Base-by-base conservation (phyloP, 495 filamentous ascomycete species). In the Aspergillus conjunctus region DNA sequence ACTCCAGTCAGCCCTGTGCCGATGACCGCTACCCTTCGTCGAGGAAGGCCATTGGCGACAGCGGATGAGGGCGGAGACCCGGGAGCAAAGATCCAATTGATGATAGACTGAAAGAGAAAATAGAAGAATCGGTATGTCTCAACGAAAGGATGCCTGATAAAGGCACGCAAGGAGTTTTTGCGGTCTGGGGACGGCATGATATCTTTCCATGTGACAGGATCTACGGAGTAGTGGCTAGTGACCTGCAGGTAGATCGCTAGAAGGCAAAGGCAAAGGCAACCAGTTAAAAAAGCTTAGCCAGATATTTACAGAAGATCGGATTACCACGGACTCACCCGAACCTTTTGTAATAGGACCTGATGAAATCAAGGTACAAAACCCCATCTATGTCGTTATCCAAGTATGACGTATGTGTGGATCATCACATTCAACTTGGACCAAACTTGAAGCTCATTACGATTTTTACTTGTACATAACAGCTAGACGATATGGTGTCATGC, bases 1-100 rank as follows among this genome's bases (percentile, higher is more conserved):
- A 95, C 85, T 43, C 91, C 91, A 0, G 91, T 96, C 45, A 95
- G 74, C 8, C 91, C 91, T 21, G 91, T 88, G 6, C 91, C 91
- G 62, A 94, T 91, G 49, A 94, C 75, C n/a, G 91, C 91, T 52
- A 94, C 82, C 58, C 84, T 85, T 41, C 89, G 90, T 21, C 69
- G 66, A 6, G 68, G 70, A 20, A 72, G 48, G 26, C 84, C 74
- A 33, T 78, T 69, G 32, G 88, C 72, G 7, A 69, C 62, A 1
- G 79, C 71, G 18, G 78, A 72, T 12, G 85, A 85, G 14, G 79
- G 80, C 0, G 89, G 91, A 15, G 90, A 89, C 2, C 71, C 75
- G 0, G 91, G 90, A 0, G 90, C 84, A 58, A 94, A 85, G 45
- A 93, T 53, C 60, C 80, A 83, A 69, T 81, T 80, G 26, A 90